A percentile compares a stretch with the other conserved stretches of the same genome.
These are phyloP conservation scores for Curvularia hawaiiensis DNA, from an alignment of 2,329 filamentous ascomycete genomes.

Conservation along the genomic window DNA sequence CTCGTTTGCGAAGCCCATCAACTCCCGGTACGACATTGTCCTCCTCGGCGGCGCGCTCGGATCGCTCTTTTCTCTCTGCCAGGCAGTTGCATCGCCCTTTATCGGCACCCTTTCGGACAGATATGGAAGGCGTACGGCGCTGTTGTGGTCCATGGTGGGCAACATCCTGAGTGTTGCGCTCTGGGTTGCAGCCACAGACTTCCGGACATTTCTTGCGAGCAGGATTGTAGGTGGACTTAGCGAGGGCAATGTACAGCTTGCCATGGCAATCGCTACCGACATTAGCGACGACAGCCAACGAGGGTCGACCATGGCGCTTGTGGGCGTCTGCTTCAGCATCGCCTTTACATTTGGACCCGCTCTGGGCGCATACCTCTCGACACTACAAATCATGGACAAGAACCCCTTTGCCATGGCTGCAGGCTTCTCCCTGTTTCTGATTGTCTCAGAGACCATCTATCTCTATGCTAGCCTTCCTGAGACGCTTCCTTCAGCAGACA, in stretches of 20 bases:
- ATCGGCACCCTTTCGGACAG: constrained; percentile 89
- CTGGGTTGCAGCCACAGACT: constrained; percentile 93
- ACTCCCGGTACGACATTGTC: constrained; percentile 96
- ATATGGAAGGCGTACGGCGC: constrained; percentile 83
- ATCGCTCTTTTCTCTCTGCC: constrained; percentile 89
- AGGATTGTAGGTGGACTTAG: constrained; percentile 90
- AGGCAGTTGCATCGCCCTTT: constrained; percentile 88
- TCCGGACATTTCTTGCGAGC: constrained; percentile 93
- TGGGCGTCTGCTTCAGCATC: constrained; percentile 95
- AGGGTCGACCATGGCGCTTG: constrained; percentile 92
- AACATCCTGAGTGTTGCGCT: constrained; percentile 93
- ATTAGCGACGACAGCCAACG: constrained; percentile 85
- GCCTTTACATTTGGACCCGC: constrained; percentile 97
- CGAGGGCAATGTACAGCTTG: constrained; percentile 95
- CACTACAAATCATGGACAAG: constrained; percentile 74
- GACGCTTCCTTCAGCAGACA: constrained; percentile 67
- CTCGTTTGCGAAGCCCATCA: constrained; percentile 88
- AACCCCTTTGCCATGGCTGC: constrained; percentile 96
- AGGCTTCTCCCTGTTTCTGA: constrained; percentile 81
- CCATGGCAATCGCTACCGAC: constrained; percentile 94
- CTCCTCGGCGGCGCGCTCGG: constrained; percentile 91
- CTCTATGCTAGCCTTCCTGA: constrained; percentile 85
- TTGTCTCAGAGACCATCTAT: constrained; percentile 86
- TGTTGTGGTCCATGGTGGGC: constrained; percentile 89
- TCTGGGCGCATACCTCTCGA: constrained; percentile 83